Evolutionary conservation across 495 filamentous ascomycete genomes (phyloP), one percentile per base, ranked within the genome.

Genomic region (Chaetomidium leptoderma): DNA sequence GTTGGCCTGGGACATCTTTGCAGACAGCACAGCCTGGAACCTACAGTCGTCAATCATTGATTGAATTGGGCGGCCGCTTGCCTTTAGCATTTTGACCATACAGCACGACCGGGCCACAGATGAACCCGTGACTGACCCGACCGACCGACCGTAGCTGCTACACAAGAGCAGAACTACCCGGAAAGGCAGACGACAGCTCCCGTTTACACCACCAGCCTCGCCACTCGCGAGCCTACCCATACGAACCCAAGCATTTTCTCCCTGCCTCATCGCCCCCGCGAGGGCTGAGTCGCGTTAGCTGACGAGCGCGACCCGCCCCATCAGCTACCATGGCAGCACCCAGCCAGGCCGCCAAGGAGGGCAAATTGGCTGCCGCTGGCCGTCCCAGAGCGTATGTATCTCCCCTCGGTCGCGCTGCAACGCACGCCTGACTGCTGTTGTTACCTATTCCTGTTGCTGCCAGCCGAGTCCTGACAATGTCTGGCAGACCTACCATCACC

Each of bases 401-500:
- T 29, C 50, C 8, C 29, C 49, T 4, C 16, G 21, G 24, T 33
- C 29, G 14, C 53, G 16, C 19, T 9, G 4, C 16, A 39, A 1
- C 51, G n/a, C 24, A 48, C 26, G 16, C 21, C 17, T 56, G 53
- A 13, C 16, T 55, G 44, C 52, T 39, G 17, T 17, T 26, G 47
- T 21, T 30, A 26, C n/a, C 29, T 57, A 3, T 8, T 13, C 26
- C 43, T 49, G 39, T 30, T 39, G n/a, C 23, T 35, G 26, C n/a
- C 55, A 53, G 49, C 33, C 33, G 23, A 43, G 43, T 57, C 17
- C 56, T 69, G 21, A 66, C 57, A 51, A 53, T 60, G 54, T 37
- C 30, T 35, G 10, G 57, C 62, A 78, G 75, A 42, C 87, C 87
- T 33, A 89, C 86, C 23, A 90, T 89, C 48, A 89, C 85, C 14